Evolutionary conservation across 2,329 filamentous ascomycete genomes (phyloP).

Genomic region (Colletotrichum camelliae): DNA sequence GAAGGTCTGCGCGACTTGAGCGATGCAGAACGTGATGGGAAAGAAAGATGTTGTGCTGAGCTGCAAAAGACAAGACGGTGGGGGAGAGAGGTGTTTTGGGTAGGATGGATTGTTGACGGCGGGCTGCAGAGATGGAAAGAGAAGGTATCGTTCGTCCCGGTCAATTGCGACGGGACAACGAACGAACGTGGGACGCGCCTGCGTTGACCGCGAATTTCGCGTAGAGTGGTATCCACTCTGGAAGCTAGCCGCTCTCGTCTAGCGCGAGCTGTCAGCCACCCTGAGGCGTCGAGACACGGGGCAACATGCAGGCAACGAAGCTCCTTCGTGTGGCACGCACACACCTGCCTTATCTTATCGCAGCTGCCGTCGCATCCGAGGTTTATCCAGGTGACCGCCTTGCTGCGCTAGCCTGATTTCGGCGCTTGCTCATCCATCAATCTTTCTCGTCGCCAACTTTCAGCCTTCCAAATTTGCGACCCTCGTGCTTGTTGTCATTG

Average conservation of each 20-base stretch:
- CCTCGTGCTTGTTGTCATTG: neutral
- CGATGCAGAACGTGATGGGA: neutral
- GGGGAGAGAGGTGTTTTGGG: neutral
- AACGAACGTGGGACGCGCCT: constrained; percentile 21
- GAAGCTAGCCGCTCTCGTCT: neutral
- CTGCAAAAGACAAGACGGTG: neutral
- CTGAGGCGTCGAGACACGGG: neutral
- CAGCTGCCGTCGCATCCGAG: neutral
- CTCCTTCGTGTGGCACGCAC: neutral
- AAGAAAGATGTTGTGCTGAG: neutral
- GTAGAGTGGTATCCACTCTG: constrained; percentile 19
- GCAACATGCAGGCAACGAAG: neutral
- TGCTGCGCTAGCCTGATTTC: constrained; percentile 10
- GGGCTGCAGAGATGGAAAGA: constrained; percentile 10
- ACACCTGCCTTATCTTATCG: constrained; percentile 1
- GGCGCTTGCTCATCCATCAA: constrained; percentile 14
- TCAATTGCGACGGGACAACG: constrained; percentile 22
- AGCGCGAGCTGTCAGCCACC: neutral
- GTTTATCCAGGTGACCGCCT: constrained; percentile 20
- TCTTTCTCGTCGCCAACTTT: constrained; percentile 16
- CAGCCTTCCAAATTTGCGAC: constrained; percentile 13
- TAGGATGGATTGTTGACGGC: neutral
- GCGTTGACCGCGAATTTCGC: constrained; percentile 23
- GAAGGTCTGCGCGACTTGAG: neutral
- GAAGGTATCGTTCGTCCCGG: neutral